Percentiles rank a stretch among this genome's conserved stretches.
Conservation (phyloP, 2,329 filamentous ascomycete genomes). For the Beauveria rudraprayagi region DNA sequence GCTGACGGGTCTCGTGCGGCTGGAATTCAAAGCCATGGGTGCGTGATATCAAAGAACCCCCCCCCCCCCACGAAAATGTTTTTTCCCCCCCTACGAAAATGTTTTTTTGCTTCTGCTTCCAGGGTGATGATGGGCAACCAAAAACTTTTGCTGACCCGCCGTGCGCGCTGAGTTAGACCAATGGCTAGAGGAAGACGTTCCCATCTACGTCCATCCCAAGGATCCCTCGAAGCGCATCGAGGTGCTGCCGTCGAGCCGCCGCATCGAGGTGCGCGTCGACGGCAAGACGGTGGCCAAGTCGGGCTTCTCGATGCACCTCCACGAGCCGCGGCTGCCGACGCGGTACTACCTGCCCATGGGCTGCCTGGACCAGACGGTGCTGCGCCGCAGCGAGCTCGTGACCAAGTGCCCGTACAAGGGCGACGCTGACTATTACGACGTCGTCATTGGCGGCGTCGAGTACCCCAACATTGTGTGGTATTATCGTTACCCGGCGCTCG, state of each 20-base stretch:
- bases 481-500: conserved; percentile 48
- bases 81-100: too few relatives aligned
- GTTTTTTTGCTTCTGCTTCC: too few relatives aligned
- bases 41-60: not conserved
- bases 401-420: conserved; percentile 62
- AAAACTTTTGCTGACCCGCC: not conserved
- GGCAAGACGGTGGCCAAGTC: conserved; percentile 41
- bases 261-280: conserved; percentile 40
- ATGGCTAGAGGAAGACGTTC: conserved; percentile 48
- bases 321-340: conserved; percentile 51
- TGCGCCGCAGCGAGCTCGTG: conserved; percentile 42
- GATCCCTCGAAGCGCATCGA: conserved; percentile 61
- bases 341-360: conserved; percentile 53
- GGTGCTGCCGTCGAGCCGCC: conserved; percentile 46
- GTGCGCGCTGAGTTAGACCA: conserved; percentile 21
- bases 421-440: conserved; percentile 52
- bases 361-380: conserved; percentile 34
- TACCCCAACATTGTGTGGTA: conserved; percentile 53
- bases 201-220: conserved; percentile 55
- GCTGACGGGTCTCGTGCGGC: conserved; percentile 24
- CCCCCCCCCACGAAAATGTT: too few relatives aligned
- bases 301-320: conserved; percentile 41
- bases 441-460: conserved; percentile 37
- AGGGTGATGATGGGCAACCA: too few relatives aligned
- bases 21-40: conserved; percentile 30